Percentiles rank a stretch among this genome's conserved stretches.
These are phyloP conservation scores for Hypoxylon sp. DNA, from an alignment of 2,329 filamentous ascomycete genomes.

Conservation along the genomic window DNA sequence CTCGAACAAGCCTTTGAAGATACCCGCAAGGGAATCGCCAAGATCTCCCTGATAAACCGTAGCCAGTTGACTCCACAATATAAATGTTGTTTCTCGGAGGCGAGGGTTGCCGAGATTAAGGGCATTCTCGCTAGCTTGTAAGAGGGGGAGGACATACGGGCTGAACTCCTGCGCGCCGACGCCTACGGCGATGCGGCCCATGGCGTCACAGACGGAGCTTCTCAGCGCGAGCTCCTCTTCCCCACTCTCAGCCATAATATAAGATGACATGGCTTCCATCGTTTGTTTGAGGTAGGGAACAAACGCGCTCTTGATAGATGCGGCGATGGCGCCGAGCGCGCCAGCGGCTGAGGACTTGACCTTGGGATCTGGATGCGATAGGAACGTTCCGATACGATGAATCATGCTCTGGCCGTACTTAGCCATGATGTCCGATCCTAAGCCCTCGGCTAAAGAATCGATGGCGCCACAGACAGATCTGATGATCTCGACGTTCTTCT, in stretches of 20 bases:
- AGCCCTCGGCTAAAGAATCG: constrained; percentile 89
- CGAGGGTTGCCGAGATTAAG: constrained; percentile 89
- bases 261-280: constrained; percentile 89
- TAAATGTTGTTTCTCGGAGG: constrained; percentile 95
- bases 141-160: constrained; percentile 89
- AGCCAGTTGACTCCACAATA: constrained; percentile 93
- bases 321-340: constrained; percentile 91
- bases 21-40: constrained; percentile 81
- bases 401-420: constrained; percentile 87
- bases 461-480: constrained; percentile 91
- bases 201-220: constrained; percentile 89
- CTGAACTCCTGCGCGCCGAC: constrained; percentile 90
- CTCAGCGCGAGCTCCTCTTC: constrained; percentile 92
- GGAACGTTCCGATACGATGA: constrained; percentile 85
- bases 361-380: constrained; percentile 87
- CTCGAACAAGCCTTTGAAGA: constrained; percentile 84
- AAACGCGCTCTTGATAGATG: constrained; percentile 86
- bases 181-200: constrained; percentile 92
- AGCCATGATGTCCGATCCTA: constrained; percentile 84
- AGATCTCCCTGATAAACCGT: constrained; percentile 93
- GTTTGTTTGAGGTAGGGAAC: constrained; percentile 91
- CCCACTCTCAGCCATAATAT: constrained; percentile 86
- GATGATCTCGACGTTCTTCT: constrained; percentile 87
- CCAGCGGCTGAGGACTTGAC: constrained; percentile 92
- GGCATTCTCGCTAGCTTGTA: constrained; percentile 93